These are phyloP conservation scores for Antitrichia curtipendula DNA, from an alignment of 225 moss, liverwort and hornwort genomes.

Conservation along the genomic window DNA sequence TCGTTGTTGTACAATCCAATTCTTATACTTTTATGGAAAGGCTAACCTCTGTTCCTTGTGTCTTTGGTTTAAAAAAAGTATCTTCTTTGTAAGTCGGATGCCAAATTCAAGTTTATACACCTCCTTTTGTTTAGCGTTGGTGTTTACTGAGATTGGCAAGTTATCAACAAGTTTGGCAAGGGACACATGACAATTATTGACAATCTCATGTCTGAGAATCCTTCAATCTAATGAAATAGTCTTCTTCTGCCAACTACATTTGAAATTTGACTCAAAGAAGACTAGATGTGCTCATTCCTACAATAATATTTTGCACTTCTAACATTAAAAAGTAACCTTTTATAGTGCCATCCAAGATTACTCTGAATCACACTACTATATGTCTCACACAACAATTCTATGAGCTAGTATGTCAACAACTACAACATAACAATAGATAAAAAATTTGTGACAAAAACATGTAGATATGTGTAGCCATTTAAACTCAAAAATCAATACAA, in stretches of 20 bases:
- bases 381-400: neutral
- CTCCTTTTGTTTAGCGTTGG: rapidly evolving
- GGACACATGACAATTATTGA: neutral
- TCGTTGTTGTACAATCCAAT: no score
- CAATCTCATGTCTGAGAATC: rapidly evolving
- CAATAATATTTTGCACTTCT: rapidly evolving
- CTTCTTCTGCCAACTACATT: neutral
- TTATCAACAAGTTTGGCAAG: neutral
- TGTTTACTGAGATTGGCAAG: neutral
- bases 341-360: neutral
- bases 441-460: neutral
- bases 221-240: neutral
- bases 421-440: neutral
- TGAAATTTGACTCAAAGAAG: neutral
- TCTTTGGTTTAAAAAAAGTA: neutral
- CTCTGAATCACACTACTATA: neutral
- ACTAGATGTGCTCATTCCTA: neutral
- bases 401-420: neutral
- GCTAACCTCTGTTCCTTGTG: rapidly evolving
- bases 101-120: neutral
- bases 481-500: neutral
- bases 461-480: neutral
- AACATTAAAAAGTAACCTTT: neutral
- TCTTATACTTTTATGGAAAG: rapidly evolving
- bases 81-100: neutral